Evolutionary conservation across 1,284 basidiomycete genomes (phyloP).

Genomic region (Leccinum pachyderme): DNA sequence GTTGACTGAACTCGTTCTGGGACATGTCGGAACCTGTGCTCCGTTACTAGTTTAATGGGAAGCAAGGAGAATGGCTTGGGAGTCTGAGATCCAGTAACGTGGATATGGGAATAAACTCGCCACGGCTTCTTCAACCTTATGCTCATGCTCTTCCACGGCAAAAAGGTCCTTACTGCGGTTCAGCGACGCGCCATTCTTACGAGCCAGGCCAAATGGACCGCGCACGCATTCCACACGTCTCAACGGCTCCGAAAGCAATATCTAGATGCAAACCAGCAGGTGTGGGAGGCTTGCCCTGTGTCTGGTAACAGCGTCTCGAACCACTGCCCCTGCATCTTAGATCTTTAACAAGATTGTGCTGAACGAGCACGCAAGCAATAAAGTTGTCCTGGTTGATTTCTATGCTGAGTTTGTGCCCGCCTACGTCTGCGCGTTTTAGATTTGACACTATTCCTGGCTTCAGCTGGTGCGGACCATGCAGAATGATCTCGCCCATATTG

Average conservation of each 20-base stretch:
- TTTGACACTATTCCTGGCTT: constrained; percentile 8
- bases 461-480: constrained; percentile 78
- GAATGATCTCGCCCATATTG: constrained; percentile 62
- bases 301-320: background rate
- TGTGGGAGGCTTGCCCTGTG: constrained; percentile 11
- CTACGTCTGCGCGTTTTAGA: background rate
- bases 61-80: background rate
- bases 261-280: constrained; percentile 34
- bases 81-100: background rate
- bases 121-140: background rate
- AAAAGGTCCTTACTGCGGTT: constrained; percentile 5
- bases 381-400: constrained; percentile 70
- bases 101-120: background rate
- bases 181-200: constrained; percentile 8
- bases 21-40: no score
- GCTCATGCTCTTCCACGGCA: constrained; percentile 18
- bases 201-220: constrained; percentile 6
- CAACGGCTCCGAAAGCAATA: constrained; percentile 33
- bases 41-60: background rate
- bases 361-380: constrained; percentile 39
- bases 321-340: constrained; percentile 31
- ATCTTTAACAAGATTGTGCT: constrained; percentile 47
- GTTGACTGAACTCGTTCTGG: no score
- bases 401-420: constrained; percentile 64
- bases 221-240: constrained; percentile 28